These are phyloP conservation scores for Eucalyptus pauciflora DNA, from an alignment of 345 rosid genomes.

Conservation along the genomic window DNA sequence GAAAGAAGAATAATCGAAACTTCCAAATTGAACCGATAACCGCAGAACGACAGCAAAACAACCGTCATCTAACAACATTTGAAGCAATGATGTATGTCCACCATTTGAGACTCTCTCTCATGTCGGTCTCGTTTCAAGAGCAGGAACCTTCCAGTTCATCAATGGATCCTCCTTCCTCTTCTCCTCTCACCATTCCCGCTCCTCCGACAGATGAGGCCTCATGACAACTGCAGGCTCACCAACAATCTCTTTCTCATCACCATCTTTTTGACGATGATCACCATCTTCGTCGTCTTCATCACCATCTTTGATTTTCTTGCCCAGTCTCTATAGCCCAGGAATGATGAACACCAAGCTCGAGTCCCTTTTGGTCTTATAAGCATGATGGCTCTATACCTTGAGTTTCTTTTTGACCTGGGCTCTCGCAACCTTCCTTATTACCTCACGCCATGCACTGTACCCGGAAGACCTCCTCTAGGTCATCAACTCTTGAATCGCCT, in stretches of 20 bases:
- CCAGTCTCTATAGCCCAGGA: constrained; percentile 58
- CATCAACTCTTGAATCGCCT: too few species aligned
- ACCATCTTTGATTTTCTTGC: constrained; percentile 15
- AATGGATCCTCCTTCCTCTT: background rate
- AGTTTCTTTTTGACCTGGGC: too few species aligned
- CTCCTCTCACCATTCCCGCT: constrained; percentile 41
- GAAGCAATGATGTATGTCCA: constrained; percentile 10
- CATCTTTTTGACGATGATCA: background rate
- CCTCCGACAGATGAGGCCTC: constrained; percentile 75
- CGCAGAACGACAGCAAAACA: too few species aligned
- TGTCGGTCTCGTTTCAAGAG: constrained; percentile 17
- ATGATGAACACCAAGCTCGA: constrained; percentile 58
- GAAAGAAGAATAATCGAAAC: too few species aligned
- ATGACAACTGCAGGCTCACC: background rate
- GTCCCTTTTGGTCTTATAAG: background rate
- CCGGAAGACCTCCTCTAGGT: too few species aligned
- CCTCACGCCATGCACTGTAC: too few species aligned
- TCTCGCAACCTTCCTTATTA: too few species aligned
- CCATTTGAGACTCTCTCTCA: constrained; percentile 47
- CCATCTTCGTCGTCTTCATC: background rate
- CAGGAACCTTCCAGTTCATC: constrained; percentile 19
- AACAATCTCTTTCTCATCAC: background rate
- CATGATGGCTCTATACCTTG: too few species aligned
- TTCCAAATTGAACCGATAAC: too few species aligned
- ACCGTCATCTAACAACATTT: too few species aligned